Evolutionary conservation across 768 basidiomycete species (phyloP), one percentile per base, ranked within the genome.

Genomic region (Suillus subluteus): DNA sequence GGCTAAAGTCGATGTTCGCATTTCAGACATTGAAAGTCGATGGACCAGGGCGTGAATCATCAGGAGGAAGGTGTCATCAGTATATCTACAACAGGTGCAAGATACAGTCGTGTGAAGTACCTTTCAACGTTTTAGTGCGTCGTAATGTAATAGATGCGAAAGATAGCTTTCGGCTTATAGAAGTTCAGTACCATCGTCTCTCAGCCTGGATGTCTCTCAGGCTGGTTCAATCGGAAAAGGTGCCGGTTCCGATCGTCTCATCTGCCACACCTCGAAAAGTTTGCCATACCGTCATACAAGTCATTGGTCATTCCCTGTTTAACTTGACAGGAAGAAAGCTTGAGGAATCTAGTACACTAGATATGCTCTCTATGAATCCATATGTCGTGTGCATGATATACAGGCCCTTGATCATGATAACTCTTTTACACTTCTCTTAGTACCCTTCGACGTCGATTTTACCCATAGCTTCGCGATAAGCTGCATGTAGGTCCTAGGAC

Each of bases 1-100:
- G 92, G 82, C 84, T 16, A 80, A 81, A 23, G 75, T 84, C 18
- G 89, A 92, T 4, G 92, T 95, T 18, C 83, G 88, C 12, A 81
- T 96, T n/a, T 90, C 88, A 48, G 82, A 84, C 7, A 76, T 95
- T 48, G 82, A 86, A 71, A 87, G 88, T 70, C 75, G 82, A 67
- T 94, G 94, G 88, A 82, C 79, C 62, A 84, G 90, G 71, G 92
- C 91, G 56, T 88, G 73, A 79, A 61, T 43, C 30, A 32, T 30
- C 11, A 30, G 58, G 40, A 41, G 58, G 40, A 61, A 41, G 26
- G 26, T 32, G 4, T 32, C 59, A 21, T 61, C 26, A 43, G 18
- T 61, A 61, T 32, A 43, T 61, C 41, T 18, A 30, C 18, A 30
- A 32, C 6, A 32, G 41, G 18, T 30, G 12, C 41, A 43, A 30